These are phyloP conservation scores for Dittrichia graveolens DNA, from an alignment of 129 eudicot genomes.

Conservation along the genomic window DNA sequence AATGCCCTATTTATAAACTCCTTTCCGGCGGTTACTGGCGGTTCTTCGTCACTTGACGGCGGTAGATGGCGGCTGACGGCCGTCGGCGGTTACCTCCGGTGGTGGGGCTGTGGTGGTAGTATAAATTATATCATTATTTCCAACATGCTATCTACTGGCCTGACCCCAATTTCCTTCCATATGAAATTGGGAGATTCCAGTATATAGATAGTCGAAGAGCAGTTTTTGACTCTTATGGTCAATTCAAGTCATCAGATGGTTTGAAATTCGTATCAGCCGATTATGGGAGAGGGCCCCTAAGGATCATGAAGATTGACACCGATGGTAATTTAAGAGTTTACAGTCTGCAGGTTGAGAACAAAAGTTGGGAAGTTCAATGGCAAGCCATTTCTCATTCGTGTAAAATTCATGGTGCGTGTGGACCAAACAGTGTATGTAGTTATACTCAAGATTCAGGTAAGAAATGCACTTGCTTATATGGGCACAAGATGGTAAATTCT, in stretches of 20 bases:
- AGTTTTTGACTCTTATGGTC: conserved; percentile 28
- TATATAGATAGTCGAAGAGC: conserved; percentile 29
- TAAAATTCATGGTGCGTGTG: conserved; percentile 39
- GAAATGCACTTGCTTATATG: conserved; percentile 40
- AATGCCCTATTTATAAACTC: too few species aligned
- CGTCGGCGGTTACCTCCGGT: too few species aligned
- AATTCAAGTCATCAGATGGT: conserved; percentile 34
- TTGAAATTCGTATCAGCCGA: conserved; percentile 24
- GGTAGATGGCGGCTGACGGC: too few species aligned
- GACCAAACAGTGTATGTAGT: conserved; percentile 41
- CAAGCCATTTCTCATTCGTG: conserved; percentile 28
- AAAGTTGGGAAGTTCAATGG: conserved; percentile 45
- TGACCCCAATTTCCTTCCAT: conserved; percentile 14
- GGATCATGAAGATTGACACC: conserved; percentile 35
- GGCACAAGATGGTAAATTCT: conserved; percentile 38
- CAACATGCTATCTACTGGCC: conserved; percentile 55
- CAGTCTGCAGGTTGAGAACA: conserved; percentile 11
- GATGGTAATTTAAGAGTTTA: conserved; percentile 44
- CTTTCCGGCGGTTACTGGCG: too few species aligned
- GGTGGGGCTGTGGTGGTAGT: too few species aligned
- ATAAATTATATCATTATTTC: too few species aligned
- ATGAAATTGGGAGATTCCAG: conserved; percentile 17
- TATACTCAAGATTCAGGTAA: conserved; percentile 30
- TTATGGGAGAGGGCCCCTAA: conserved; percentile 20
- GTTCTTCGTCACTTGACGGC: too few species aligned